phyloP scores from a whole-genome alignment of 2,329 filamentous ascomycete genomes.

The Bipolaris sorokiniana region DNA sequence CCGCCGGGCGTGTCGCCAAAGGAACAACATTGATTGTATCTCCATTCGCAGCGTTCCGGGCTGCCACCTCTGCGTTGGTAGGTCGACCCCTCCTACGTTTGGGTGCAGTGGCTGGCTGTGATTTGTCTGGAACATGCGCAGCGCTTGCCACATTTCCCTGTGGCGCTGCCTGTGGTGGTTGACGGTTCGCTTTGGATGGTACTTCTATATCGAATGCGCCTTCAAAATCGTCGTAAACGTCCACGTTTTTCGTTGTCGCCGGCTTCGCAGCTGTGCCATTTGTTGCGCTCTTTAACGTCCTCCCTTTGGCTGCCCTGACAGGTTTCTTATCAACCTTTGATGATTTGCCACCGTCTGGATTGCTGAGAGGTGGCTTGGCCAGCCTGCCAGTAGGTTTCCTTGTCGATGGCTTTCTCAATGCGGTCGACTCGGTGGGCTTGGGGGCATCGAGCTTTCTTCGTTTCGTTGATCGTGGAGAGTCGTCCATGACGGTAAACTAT shows the following conservation, averaged over 20 bases:
- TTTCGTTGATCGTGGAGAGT: slow-evolving; percentile 45
- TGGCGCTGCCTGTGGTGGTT: slow-evolving; percentile 14
- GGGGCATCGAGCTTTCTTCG: slow-evolving; percentile 45
- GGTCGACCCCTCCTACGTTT: slow-evolving; percentile 26
- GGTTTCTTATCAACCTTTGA: slow-evolving; percentile 18
- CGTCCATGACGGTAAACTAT: slow-evolving; percentile 34
- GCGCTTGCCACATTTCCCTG: slow-evolving; percentile 15
- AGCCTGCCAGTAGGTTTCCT: slow-evolving; percentile 32
- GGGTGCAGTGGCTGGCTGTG: slow-evolving; percentile 23
- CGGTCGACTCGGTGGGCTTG: slow-evolving; percentile 30
- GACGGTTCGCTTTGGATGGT: slow-evolving; percentile 10
- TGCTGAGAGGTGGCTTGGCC: slow-evolving; percentile 23
- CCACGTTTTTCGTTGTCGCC: slow-evolving; percentile 30
- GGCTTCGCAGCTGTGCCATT: slow-evolving; percentile 19
- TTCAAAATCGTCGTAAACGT: slow-evolving; percentile 54
- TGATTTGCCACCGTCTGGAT: slow-evolving; percentile 15
- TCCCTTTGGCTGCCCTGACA: slow-evolving; percentile 14
- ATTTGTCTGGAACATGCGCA: slow-evolving; percentile 17
- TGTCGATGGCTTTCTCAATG: slow-evolving; percentile 26
- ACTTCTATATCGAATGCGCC: slow-evolving; percentile 46
- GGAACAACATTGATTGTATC: slow-evolving; percentile 19
- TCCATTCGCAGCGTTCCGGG: slow-evolving; percentile 17
- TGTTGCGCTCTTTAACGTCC: slow-evolving; percentile 13
- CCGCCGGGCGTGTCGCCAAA: slow-evolving; percentile 21
- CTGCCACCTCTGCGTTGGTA: slow-evolving; percentile 25